phyloP scores from a whole-genome alignment of 2,329 filamentous ascomycete genomes.

The Epicoccum nigrum region DNA sequence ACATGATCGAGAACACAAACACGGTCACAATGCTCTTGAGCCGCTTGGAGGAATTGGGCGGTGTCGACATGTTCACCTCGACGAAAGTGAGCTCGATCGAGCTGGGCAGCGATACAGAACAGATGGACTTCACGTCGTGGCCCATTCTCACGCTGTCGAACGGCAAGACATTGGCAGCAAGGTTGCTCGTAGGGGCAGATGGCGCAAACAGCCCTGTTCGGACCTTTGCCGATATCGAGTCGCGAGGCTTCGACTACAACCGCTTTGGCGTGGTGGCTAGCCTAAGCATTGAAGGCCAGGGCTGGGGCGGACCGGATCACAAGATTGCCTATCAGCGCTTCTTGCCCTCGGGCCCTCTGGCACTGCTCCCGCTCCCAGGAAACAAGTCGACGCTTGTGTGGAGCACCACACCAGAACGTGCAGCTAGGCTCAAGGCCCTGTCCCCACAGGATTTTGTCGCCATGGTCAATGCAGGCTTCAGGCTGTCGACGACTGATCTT shows the following conservation, averaged over 20 bases:
- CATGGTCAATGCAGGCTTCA: slow-evolving; percentile 93
- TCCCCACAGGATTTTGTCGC: slow-evolving; percentile 75
- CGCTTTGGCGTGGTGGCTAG: slow-evolving; percentile 92
- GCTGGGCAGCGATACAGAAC: slow-evolving; percentile 69
- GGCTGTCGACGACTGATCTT: slow-evolving; percentile 78
- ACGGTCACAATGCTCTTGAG: slow-evolving; percentile 78
- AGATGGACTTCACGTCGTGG: slow-evolving; percentile 83
- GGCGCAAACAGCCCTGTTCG: slow-evolving; percentile 94
- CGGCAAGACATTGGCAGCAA: slow-evolving; percentile 72
- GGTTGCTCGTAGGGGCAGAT: slow-evolving; percentile 89
- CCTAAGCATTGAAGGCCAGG: slow-evolving; percentile 67
- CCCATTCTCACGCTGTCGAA: slow-evolving; percentile 78
- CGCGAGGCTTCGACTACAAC: slow-evolving; percentile 90
- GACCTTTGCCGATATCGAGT: slow-evolving; percentile 83
- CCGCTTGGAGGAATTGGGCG: slow-evolving; percentile 71
- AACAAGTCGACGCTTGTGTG: slow-evolving; percentile 87
- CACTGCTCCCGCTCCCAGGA: slow-evolving; percentile 86
- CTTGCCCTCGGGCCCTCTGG: slow-evolving; percentile 87
- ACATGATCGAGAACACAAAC: slow-evolving; percentile 96
- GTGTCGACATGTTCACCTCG: slow-evolving; percentile 73
- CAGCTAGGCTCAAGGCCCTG: slow-evolving; percentile 78
- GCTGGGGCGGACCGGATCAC: slow-evolving; percentile 48
- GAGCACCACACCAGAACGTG: slow-evolving; percentile 86
- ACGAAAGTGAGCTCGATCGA: slow-evolving; percentile 80
- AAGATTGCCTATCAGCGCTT: slow-evolving; percentile 95